Evolutionary conservation across 2,329 filamentous ascomycete species (phyloP), one percentile per base, ranked within the genome.

Genomic region (Cladophialophora immunda): DNA sequence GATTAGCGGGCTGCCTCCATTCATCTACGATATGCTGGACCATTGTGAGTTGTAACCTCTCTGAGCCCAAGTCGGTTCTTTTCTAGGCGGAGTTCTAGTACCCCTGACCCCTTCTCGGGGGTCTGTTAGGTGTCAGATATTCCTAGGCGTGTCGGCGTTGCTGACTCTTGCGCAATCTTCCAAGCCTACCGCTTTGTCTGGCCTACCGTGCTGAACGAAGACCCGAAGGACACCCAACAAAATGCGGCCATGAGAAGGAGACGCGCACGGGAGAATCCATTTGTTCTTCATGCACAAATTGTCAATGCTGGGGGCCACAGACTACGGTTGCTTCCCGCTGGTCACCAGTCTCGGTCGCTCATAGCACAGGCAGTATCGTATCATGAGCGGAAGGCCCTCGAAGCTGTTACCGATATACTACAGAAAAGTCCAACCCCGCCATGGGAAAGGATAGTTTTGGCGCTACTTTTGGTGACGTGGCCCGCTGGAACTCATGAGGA

Each of bases 301-400:
- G 52, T 22, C 50, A 34, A 57, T 32, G 52, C 52, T 27, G 52
- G 30, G 4, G n/a, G 52, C 1, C 29, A 56, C 17, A 17, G 22
- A 41, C 19, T 57, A 15, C 52, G 53, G 9, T 17, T 63, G n/a
- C 36, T 56, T 13, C 60, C 52, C 11, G 30, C 53, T 3, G 53
- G 36, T 19, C 4, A 47, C 34, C 36, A 25, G 32, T 55, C 60
- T 47, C 36, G 53, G 29, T 32, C 60, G 25, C 36, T 57, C 2
- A n/a, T 63, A 25, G 30, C 52, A n/a, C 50, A 34, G 36, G 60
- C 60, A 45, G 17, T 34, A 53, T n/a, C 60, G n/a, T 62, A 62
- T 34, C 50, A 62, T 47, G 60, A 62, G 17, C 34, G 60, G 32
- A 50, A 62, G 25, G 22, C 41, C 25, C 52, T 62, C 7, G 60